Evolutionary conservation across 2,329 filamentous ascomycete species (phyloP).

Genomic region (Colletotrichum trifolii): DNA sequence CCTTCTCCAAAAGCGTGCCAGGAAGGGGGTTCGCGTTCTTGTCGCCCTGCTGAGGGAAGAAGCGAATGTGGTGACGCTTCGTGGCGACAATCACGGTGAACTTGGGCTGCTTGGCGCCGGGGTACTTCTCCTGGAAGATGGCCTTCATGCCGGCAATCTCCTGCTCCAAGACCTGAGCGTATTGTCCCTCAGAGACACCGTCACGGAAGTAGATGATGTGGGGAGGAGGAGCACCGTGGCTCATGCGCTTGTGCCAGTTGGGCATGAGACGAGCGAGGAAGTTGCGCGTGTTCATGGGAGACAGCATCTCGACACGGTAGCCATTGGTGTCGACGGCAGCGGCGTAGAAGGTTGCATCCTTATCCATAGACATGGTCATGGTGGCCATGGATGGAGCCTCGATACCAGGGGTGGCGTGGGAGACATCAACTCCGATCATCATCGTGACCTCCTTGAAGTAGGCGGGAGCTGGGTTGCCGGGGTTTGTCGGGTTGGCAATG

Average conservation of each 20-base stretch:
- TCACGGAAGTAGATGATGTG: constrained; percentile 94
- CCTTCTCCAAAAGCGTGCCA: constrained; percentile 86
- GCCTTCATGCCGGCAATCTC: constrained; percentile 80
- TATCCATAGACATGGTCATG: constrained; percentile 84
- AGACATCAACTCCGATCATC: constrained; percentile 92
- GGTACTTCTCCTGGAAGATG: constrained; percentile 57
- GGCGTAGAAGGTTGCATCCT: constrained; percentile 77
- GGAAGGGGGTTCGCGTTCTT: constrained; percentile 84
- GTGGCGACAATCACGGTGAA: constrained; percentile 90
- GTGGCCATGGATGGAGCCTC: constrained; percentile 82
- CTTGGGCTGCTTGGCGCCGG: constrained; percentile 57
- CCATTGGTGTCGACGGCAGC: constrained; percentile 87
- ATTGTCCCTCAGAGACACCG: constrained; percentile 90
- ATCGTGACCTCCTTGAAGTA: constrained; percentile 50
- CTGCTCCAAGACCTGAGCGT: constrained; percentile 79
- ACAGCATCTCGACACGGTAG: constrained; percentile 82
- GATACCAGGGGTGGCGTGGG: constrained; percentile 79
- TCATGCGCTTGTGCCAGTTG: constrained; percentile 71
- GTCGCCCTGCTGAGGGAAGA: constrained; percentile 78
- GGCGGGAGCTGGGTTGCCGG: constrained; percentile 37
- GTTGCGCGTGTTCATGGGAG: constrained; percentile 69
- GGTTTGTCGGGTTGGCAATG: constrained; percentile 42
- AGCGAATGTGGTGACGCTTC: constrained; percentile 94
- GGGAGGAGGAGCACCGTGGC: constrained; percentile 60
- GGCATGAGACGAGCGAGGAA: constrained; percentile 74